Base-by-base conservation (phyloP, 768 basidiomycete species). In the Fomitopsis serialis region DNA sequence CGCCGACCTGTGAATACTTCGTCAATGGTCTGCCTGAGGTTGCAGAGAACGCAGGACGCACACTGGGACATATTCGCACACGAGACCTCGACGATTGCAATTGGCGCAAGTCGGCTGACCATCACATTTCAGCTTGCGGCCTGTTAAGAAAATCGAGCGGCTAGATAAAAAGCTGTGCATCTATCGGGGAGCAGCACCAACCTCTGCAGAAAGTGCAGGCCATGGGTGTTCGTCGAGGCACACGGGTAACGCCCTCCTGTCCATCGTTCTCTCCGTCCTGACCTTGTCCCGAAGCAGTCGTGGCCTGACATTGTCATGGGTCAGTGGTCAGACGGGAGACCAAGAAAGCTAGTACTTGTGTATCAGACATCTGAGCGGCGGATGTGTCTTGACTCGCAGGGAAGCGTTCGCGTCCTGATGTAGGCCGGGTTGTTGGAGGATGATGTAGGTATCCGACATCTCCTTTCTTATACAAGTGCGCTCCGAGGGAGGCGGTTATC, bases 201-300 rank as follows among this genome's bases (percentile, higher is more conserved):
- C 86, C 82, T 70, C 86, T 73, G 68, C 86, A 89, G 62, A 88
- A 89, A 57, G 78, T 76, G 59, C 86, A 89, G 10, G 86, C 86
- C 83, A 89, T 86, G 0, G 81, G 77, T 0, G 79, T 84, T 54
- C 85, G 21, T 22, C 43, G 42, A 5, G 25, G 42, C 17, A 36
- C 40, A 11, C 51, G 22, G 15, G 35, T 23, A 22, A 23, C 35
- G 21, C 7, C 2, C n/a, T 32, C 29, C 9, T 49, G 21, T 19
- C 48, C 37, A 8, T 49, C 35, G 8, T 49, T 32, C 21, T 49
- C 35, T 21, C 32, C 22, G n/a, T 24, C 25, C 22, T 49, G 23
- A 17, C 5, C 5, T 17, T 42, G 42, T 42, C 23, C 27, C 19
- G 22, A 29, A 23, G n/a, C 22, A 22, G 2, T 49, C 21, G 12